phyloP scores from a whole-genome alignment of 768 basidiomycete species.

The Pleurotus eryngii region DNA sequence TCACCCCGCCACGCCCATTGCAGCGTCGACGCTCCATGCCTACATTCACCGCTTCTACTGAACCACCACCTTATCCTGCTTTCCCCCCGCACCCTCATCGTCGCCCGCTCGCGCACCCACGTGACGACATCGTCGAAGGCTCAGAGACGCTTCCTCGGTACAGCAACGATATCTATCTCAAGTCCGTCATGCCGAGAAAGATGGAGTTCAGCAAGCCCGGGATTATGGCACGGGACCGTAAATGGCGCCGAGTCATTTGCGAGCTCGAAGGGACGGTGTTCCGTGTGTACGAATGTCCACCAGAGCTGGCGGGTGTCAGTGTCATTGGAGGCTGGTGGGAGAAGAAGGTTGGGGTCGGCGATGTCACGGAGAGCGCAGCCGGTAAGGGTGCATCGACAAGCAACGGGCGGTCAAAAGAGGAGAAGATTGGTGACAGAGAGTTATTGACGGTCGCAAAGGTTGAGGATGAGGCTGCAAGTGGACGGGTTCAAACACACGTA shows the following conservation, averaged over 20 bases:
- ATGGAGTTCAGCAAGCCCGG: conserved; percentile 89
- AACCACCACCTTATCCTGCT: conserved; percentile 68
- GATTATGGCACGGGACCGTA: conserved; percentile 83
- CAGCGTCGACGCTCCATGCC: conserved; percentile 71
- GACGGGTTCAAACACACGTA: conserved; percentile 18
- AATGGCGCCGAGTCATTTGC: conserved; percentile 87
- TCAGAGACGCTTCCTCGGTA: conserved; percentile 77
- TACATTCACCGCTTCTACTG: conserved; percentile 51
- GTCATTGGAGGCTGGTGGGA: conserved; percentile 78
- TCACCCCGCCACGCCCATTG: conserved; percentile 32
- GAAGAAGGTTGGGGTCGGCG: conserved; percentile 69
- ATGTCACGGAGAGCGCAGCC: conserved; percentile 32
- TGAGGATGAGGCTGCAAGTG: conserved; percentile 24
- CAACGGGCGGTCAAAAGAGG: conserved; percentile 8
- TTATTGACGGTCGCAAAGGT: conserved; percentile 15
- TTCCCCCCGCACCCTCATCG: conserved; percentile 24
- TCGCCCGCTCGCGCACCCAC: conserved; percentile 34
- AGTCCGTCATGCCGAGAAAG: conserved; percentile 83
- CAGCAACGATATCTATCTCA: conserved; percentile 76
- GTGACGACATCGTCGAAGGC: conserved; percentile 72
- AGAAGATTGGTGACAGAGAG: conserved; percentile 17
- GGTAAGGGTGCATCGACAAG: background rate
- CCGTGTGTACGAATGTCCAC: conserved; percentile 60
- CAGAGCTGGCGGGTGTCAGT: conserved; percentile 42
- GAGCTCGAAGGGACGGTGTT: conserved; percentile 92